phyloP scores from a whole-genome alignment of 345 rosid species.

The Linum lewisii region DNA sequence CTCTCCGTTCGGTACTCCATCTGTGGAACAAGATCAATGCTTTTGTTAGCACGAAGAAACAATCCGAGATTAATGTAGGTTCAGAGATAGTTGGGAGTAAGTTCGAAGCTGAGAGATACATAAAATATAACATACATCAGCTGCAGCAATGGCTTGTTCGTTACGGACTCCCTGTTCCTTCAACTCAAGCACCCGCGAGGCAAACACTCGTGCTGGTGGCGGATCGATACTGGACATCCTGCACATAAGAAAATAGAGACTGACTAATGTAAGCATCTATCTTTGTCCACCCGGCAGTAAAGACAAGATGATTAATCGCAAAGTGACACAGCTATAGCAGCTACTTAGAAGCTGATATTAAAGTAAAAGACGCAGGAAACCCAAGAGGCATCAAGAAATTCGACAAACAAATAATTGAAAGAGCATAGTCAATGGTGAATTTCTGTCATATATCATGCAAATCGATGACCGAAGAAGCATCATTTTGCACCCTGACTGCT shows the following conservation, averaged over 20 bases:
- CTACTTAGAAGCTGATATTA: too few relatives aligned
- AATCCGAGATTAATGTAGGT: background rate
- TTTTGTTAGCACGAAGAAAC: too few relatives aligned
- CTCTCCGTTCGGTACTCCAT: constrained; percentile 64
- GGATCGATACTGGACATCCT: constrained; percentile 60
- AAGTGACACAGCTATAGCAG: background rate
- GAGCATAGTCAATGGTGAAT: too few relatives aligned
- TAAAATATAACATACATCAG: constrained; percentile 54
- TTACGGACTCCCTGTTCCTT: constrained; percentile 66
- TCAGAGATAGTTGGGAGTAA: background rate
- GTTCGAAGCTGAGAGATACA: constrained; percentile 1
- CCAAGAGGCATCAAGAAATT: too few relatives aligned
- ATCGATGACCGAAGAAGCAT: too few relatives aligned
- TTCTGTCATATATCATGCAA: too few relatives aligned
- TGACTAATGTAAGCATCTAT: background rate
- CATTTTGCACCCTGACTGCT: too few relatives aligned
- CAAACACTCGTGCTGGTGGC: constrained; percentile 70
- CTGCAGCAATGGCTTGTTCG: constrained; percentile 65
- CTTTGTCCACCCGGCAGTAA: background rate
- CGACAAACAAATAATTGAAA: too few relatives aligned
- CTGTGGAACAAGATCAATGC: constrained; percentile 16
- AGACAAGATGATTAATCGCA: background rate
- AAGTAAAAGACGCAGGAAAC: too few relatives aligned
- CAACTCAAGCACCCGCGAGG: constrained; percentile 64
- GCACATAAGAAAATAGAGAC: constrained; percentile 13